Percentiles rank a stretch among this genome's conserved stretches.
Evolutionary conservation across 352 stramenopile genomes (phyloP).

Genomic region (Phytophthora ohioensis): DNA sequence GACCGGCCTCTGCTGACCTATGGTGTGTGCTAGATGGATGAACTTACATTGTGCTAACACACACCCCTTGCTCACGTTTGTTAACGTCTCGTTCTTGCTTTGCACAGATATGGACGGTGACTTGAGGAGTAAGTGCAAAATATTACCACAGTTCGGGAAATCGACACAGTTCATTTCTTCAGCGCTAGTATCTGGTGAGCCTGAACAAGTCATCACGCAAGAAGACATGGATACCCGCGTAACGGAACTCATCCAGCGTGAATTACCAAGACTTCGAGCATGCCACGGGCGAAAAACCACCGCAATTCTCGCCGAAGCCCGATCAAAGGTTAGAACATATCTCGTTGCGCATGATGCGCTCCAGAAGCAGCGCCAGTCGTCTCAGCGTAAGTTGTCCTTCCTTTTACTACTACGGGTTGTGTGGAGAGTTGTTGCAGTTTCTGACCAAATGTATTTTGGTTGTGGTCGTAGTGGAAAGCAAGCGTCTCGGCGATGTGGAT

Average conservation of each 20-base stretch:
- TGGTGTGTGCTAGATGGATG: constrained; percentile 37
- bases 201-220: constrained; percentile 37
- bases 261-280: constrained; percentile 53
- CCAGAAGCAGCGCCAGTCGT: neutral
- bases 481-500: constrained; percentile 30
- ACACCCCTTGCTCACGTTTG: neutral
- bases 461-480: constrained; percentile 21
- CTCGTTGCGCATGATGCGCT: constrained; percentile 34
- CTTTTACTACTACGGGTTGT: neutral
- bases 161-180: constrained; percentile 43
- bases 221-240: constrained; percentile 62
- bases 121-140: constrained; percentile 55
- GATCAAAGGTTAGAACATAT: constrained; percentile 39
- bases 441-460: constrained; percentile 4
- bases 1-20: constrained; percentile 51
- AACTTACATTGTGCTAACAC: too few species aligned
- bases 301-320: constrained; percentile 56
- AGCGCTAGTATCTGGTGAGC: constrained; percentile 12
- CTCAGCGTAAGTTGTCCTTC: constrained; percentile 22
- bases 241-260: constrained; percentile 47
- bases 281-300: constrained; percentile 64
- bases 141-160: constrained; percentile 59
- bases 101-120: constrained; percentile 52
- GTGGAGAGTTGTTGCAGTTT: neutral
- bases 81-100: constrained; percentile 3